Conservation (phyloP, 768 basidiomycete genomes). For the Termitomyces sp. region DNA sequence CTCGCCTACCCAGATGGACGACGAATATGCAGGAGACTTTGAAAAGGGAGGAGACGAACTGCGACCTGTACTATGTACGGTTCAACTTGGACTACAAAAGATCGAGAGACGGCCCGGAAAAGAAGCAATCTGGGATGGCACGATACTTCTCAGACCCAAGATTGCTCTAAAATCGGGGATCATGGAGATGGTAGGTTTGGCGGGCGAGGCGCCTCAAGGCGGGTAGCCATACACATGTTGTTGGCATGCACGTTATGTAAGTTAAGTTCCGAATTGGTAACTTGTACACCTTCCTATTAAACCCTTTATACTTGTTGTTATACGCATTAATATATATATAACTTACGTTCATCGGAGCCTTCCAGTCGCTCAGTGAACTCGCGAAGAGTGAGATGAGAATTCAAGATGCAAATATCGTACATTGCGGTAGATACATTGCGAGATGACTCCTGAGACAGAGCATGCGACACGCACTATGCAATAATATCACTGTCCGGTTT, state of each 20-base stretch:
- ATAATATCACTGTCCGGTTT: not conserved
- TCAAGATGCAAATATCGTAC: not conserved
- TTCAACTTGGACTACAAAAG: constrained; percentile 45
- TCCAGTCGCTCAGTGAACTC: not conserved
- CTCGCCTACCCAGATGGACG: constrained; percentile 38
- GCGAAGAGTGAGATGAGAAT: not conserved
- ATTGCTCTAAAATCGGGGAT: constrained; percentile 44
- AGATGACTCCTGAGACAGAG: not conserved
- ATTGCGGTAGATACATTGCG: not conserved
- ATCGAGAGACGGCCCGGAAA: constrained; percentile 33
- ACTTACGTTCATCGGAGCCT: not conserved
- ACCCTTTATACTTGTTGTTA: not conserved
- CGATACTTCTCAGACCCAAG: constrained; percentile 46
- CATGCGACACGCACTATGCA: constrained; percentile 5
- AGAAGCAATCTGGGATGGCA: constrained; percentile 40
- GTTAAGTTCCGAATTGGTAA: not conserved
- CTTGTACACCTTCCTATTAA: not conserved
- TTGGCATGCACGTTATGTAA: not conserved
- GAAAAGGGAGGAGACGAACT: constrained; percentile 12
- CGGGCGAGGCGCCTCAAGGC: constrained; percentile 8
- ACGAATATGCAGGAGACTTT: constrained; percentile 26
- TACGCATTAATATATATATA: not conserved
- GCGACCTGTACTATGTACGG: constrained; percentile 47
- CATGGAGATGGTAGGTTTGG: constrained; percentile 22
- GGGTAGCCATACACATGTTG: not conserved